Percentiles rank a stretch among this genome's conserved stretches.
phyloP scores from a whole-genome alignment of 768 basidiomycete species.

The Mycena vulgaris region DNA sequence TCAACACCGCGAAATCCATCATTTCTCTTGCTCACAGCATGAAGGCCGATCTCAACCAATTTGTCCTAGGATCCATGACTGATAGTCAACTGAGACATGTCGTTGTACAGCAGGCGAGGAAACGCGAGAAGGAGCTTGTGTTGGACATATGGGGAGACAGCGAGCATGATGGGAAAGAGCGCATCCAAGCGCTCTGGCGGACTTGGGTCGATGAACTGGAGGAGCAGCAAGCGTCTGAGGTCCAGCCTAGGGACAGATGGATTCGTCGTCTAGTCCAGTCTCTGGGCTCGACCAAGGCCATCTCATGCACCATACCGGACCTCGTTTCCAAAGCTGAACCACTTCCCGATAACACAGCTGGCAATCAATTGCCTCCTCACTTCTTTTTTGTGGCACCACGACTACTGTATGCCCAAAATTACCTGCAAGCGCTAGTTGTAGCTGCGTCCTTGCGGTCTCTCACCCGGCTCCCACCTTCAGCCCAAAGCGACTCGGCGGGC shows the following conservation, averaged over 20 bases:
- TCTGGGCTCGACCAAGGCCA: conserved; percentile 55
- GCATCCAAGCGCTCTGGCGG: conserved; percentile 52
- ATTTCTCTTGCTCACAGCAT: conserved; percentile 72
- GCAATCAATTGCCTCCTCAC: conserved; percentile 73
- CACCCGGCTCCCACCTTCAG: conserved; percentile 56
- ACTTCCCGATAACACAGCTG: neutral
- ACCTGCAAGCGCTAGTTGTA: conserved; percentile 79
- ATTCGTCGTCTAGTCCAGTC: conserved; percentile 63
- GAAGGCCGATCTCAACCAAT: conserved; percentile 78
- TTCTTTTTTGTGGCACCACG: conserved; percentile 72
- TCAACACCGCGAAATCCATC: conserved; percentile 63
- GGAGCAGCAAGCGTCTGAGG: conserved; percentile 21
- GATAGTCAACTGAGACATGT: conserved; percentile 70
- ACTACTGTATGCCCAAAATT: conserved; percentile 75
- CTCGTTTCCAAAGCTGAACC: conserved; percentile 1
- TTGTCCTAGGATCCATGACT: conserved; percentile 76
- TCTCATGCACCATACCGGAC: conserved; percentile 55
- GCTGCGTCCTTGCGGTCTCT: conserved; percentile 73
- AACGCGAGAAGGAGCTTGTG: conserved; percentile 69
- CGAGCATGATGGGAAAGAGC: conserved; percentile 43
- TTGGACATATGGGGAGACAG: conserved; percentile 64
- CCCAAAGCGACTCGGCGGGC: conserved; percentile 33
- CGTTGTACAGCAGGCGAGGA: conserved; percentile 67
- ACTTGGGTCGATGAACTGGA: conserved; percentile 48
- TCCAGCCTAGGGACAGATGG: conserved; percentile 54